Percentiles rank a stretch among this genome's conserved stretches.
These are phyloP conservation scores for Fusarium keratoplasticum DNA, from an alignment of 2,329 filamentous ascomycete genomes.

Conservation along the genomic window DNA sequence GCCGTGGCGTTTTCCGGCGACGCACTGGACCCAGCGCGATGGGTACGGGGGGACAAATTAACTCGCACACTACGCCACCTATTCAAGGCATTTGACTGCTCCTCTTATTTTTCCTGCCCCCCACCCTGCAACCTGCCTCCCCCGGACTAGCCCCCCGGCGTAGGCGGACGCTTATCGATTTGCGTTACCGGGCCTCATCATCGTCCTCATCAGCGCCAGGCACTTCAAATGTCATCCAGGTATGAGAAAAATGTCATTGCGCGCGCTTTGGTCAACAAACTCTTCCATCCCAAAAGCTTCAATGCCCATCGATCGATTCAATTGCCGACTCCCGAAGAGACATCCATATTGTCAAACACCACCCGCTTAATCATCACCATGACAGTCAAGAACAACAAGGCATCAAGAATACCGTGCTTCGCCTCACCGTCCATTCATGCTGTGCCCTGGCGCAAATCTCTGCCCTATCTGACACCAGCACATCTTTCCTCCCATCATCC, in stretches of 20 bases:
- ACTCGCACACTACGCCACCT: background rate
- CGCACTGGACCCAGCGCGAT: conserved; percentile 11
- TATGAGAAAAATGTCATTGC: background rate
- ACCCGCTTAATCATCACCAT: background rate
- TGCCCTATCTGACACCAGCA: background rate
- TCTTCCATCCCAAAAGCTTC: background rate
- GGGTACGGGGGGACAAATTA: background rate
- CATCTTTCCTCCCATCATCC: too few species aligned
- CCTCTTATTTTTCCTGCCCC: background rate
- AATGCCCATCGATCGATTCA: background rate
- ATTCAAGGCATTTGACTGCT: background rate
- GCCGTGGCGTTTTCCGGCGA: conserved; percentile 12
- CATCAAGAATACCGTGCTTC: background rate
- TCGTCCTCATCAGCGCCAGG: background rate
- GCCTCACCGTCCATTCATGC: background rate
- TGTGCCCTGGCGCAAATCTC: background rate
- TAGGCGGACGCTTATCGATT: conserved; percentile 37
- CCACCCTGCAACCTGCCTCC: conserved; percentile 3
- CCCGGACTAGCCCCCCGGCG: conserved; percentile 26
- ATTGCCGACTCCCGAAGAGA: background rate
- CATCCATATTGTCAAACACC: background rate
- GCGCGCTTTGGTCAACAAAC: background rate
- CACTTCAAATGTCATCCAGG: background rate
- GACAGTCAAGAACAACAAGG: background rate
- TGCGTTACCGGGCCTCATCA: conserved; percentile 9